Percentiles rank a stretch among this genome's conserved stretches.
phyloP scores from a whole-genome alignment of 129 eudicot genomes.

The Gnaphalium uliginosum region DNA sequence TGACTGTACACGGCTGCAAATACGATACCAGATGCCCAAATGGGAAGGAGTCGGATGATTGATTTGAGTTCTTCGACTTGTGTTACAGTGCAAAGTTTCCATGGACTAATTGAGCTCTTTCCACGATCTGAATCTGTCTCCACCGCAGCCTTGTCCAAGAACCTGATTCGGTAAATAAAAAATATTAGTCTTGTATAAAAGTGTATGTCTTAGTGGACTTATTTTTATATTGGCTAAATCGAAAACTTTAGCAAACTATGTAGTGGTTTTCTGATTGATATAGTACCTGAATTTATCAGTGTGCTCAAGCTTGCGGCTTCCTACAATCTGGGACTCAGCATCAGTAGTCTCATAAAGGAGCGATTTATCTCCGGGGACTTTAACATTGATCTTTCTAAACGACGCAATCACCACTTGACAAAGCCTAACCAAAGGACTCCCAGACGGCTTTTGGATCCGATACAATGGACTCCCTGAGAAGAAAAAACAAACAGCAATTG shows the following conservation, averaged over 20 bases:
- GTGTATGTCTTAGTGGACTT: no score
- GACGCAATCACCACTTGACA: constrained; percentile 77
- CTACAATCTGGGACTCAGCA: constrained; percentile 53
- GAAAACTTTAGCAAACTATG: no score
- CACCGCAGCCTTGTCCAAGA: constrained; percentile 81
- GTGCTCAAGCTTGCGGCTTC: constrained; percentile 86
- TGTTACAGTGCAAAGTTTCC: constrained; percentile 87
- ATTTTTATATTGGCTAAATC: no score
- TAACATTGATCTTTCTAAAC: constrained; percentile 42
- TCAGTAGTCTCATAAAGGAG: constrained; percentile 73
- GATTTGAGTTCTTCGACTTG: constrained; percentile 87
- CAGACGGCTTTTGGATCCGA: constrained; percentile 73
- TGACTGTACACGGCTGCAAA: constrained; percentile 75
- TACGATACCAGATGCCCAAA: constrained; percentile 82
- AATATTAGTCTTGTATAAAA: no score
- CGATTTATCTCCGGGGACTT: constrained; percentile 57
- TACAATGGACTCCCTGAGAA: constrained; percentile 65
- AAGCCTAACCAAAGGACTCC: constrained; percentile 75
- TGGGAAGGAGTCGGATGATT: constrained; percentile 59
- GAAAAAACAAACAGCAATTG: constrained; percentile 63
- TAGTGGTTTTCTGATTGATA: no score
- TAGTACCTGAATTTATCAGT: constrained; percentile 60
- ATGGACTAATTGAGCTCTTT: constrained; percentile 38
- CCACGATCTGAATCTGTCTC: constrained; percentile 44
- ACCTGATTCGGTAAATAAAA: constrained; percentile 37